Evolutionary conservation across 202 grass and related monocot species (phyloP), one percentile per base, ranked within the genome.

Genomic region (Setaria viridis): DNA sequence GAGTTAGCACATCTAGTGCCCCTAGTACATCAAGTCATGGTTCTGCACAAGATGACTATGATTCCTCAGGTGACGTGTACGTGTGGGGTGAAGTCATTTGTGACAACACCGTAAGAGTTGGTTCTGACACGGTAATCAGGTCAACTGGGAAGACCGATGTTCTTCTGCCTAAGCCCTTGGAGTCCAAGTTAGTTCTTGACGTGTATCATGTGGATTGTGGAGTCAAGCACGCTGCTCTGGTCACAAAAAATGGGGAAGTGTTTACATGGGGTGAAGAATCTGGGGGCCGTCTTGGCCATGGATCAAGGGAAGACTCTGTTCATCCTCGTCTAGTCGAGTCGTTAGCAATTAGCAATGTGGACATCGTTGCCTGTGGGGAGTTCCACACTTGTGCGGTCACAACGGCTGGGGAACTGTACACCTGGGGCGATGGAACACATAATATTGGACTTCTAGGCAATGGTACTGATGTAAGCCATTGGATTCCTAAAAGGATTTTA

Each of bases 191-290:
- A 77, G 87, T 97, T 70, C 85, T 97, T 45, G 89, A 94, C 77
- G 89, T 82, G 8, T 87, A 80, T 53, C 89, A 94, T 80, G 83
- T 97, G 48, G 89, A 85, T 45, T 94, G 91, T 72, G 94, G 94
- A 30, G 87, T 92, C 46, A 92, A 90, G 64, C 94, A 94, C 57
- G 91, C 94, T 81, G 89, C 87, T 81, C 65, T 97, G 53, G 89
- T 97, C 81, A 97, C 91, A 5, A 93, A 88, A 81, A 88, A 94
- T 13, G 91, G 94, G 17, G 94, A 97, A 70, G 76, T 97, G 11
- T 97, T 97, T 83, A 92, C 91, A 37, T 97, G 94, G 94, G 94
- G 94, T 46, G 89, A 94, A 43, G 94, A 97, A 86, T 93, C 82
- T 80, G 91, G 87, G 35, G 94, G 94, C 9, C 76, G 91, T 45